phyloP scores from a whole-genome alignment of 2,329 filamentous ascomycete genomes.

The Helicocarpus griseus region DNA sequence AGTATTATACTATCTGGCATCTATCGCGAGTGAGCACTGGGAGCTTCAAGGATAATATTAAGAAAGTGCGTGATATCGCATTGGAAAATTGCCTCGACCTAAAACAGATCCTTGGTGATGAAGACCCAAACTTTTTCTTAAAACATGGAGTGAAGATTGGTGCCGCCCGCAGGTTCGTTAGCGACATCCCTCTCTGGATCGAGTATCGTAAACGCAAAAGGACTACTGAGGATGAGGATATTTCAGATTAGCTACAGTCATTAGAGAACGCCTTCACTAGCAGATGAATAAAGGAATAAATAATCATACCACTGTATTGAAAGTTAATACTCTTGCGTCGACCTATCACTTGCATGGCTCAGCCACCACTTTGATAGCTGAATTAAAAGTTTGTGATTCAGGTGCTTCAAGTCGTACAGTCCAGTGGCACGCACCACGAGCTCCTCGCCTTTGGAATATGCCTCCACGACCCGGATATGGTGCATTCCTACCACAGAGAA shows the following conservation, averaged over 20 bases:
- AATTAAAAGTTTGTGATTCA: slow-evolving; percentile 4
- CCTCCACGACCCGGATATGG: slow-evolving; percentile 9
- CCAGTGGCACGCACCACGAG: slow-evolving; percentile 8
- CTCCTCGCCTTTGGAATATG: slow-evolving; percentile 8
- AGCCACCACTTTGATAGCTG: slow-evolving; percentile 6
- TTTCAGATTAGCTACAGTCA: background rate
- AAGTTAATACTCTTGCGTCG: slow-evolving; percentile 3
- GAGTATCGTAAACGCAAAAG: background rate
- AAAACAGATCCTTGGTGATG: slow-evolving; percentile 21
- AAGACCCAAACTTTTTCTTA: slow-evolving; percentile 23
- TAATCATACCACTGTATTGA: background rate
- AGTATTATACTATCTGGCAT: slow-evolving; percentile 20
- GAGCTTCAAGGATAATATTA: slow-evolving; percentile 15
- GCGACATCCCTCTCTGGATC: slow-evolving; percentile 11
- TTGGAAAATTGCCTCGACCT: slow-evolving; percentile 17
- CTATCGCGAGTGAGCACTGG: slow-evolving; percentile 16
- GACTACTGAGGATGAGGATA: background rate
- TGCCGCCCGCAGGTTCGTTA: slow-evolving; percentile 20
- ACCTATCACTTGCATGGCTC: slow-evolving; percentile 4
- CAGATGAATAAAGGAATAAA: slow-evolving; percentile 4
- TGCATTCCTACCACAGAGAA: slow-evolving; percentile 8
- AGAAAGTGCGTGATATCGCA: slow-evolving; percentile 18
- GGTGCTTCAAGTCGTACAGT: slow-evolving; percentile 6
- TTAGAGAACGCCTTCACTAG: background rate
- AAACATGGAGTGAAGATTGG: slow-evolving; percentile 21